phyloP scores from a whole-genome alignment of 2,329 filamentous ascomycete species.

The Colletotrichum sp. region DNA sequence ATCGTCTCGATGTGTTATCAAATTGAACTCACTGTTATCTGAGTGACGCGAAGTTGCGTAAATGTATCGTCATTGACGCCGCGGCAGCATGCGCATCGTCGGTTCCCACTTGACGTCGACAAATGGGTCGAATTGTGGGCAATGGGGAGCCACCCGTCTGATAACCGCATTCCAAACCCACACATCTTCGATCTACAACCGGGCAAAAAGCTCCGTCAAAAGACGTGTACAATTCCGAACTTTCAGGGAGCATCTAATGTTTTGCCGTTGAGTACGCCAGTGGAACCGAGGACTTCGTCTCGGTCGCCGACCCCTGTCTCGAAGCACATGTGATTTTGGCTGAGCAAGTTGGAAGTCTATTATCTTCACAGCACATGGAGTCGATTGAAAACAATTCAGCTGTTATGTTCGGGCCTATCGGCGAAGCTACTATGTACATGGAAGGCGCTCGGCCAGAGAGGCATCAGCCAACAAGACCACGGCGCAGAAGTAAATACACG shows the following conservation, averaged over 20 bases:
- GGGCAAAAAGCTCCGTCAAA: not conserved
- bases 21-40: no score
- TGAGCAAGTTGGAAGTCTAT: not conserved
- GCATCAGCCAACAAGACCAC: not conserved
- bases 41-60: not conserved
- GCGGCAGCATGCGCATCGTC: not conserved
- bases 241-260: not conserved
- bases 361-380: not conserved
- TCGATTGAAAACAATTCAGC: not conserved
- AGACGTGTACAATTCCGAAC: fast-evolving
- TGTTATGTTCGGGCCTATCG: not conserved
- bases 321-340: not conserved
- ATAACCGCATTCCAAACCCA: fast-evolving
- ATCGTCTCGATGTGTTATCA: not conserved
- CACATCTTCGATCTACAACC: not conserved
- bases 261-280: fast-evolving
- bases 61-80: not conserved
- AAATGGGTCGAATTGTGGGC: not conserved
- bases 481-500: slow-evolving; percentile 7
- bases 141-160: not conserved
- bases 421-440: slow-evolving; percentile 17
- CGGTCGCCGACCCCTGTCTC: not conserved
- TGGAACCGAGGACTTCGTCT: not conserved
- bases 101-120: not conserved
- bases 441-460: not conserved